Evolutionary conservation across 2,329 filamentous ascomycete species (phyloP), one percentile per base, ranked within the genome.

Genomic region (Diaporthe citrichinensis): DNA sequence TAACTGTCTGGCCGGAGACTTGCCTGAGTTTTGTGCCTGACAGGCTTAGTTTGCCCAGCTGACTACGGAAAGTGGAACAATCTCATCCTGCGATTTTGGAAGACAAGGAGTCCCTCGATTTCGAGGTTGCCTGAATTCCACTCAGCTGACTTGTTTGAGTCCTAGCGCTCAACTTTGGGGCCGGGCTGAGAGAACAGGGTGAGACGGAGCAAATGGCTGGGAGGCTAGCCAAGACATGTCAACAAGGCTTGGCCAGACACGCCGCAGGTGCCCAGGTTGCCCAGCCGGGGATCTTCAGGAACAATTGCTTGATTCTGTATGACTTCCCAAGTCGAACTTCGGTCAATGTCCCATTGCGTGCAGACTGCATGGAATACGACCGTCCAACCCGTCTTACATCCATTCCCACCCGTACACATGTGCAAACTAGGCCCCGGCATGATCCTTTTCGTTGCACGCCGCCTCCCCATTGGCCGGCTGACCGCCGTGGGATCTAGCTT

Each of bases 401-500:
- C 15, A 25, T 6, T 49, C 20, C 12, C 51, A 34, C 65, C 14
- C 28, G 44, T 8, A 41, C 25, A 23, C 20, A 25, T 20, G 46
- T 12, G 46, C n/a, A 53, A 39, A 68, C n/a, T 53, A 68, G 46
- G 34, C 39, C 46, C 46, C 4, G 46, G 65, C 46, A 28, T 53
- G 46, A 68, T 53, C 46, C 65, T 68, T 53, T 53, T 68, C 14
- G 46, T 39, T 6, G 31, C 31, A 68, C 10, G 46, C 23, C 31
- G 46, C 46, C 31, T 10, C 34, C 23, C 23, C 23, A 68, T 68
- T 68, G 65, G 65, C 39, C 6, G 65, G 65, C 65, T 53, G 41
- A 68, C 65, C 46, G 3, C 25, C 65, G 46, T 53, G 65, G 65
- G 65, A 68, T 68, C 65, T 53, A 68, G 65, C 65, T 53, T n/a